Evolutionary conservation across 805 yeast genomes (phyloP), one percentile per base, ranked within the genome.

Genomic region (Hanseniaspora jakobsenii): DNA sequence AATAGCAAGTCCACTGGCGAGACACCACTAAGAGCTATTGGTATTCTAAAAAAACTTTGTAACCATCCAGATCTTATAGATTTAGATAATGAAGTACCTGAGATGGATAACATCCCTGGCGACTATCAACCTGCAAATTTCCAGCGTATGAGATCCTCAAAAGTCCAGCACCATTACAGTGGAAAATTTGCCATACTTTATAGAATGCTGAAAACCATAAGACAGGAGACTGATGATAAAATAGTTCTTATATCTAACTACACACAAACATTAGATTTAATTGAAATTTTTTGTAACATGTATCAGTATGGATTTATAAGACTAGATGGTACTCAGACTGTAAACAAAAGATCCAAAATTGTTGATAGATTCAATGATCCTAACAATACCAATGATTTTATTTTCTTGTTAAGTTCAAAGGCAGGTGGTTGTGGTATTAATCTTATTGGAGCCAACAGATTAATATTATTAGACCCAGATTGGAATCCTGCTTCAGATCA

Each of bases 401-500:
- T 91, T 2, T 91, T 91, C 54, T 66, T 91, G 48, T 66, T 91
- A 42, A 83, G 95, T 58, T 83, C 95, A 6, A 91, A 91, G 61
- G 98, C 98, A 1, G 98, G 98, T 54, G 98, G 98, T 1, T 91
- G 98, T 67, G 98, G 98, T 63, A 84, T 91, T 55, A 91, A 91
- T 59, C 71, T 91, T 54, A 89, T 91, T 55, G 98, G 98, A 10
- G 98, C 97, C 2, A 91, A 91, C 52, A 70, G 98, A 50, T 66
- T 91, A 50, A 75, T 91, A 17, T 65, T 91, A 38, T 68, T 91
- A 57, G 98, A 91, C 58, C 81, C 81, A 0, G 98, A 91, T 59
- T 91, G 98, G 98, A 89, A 89, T 56, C 98, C 98, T 0, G 97
- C 98, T 0, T 80, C 95, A 1, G 98, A 89, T 58, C 97, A 91